Conservation (phyloP, 2,329 filamentous ascomycete species). For the Trichoderma semiorbis region DNA sequence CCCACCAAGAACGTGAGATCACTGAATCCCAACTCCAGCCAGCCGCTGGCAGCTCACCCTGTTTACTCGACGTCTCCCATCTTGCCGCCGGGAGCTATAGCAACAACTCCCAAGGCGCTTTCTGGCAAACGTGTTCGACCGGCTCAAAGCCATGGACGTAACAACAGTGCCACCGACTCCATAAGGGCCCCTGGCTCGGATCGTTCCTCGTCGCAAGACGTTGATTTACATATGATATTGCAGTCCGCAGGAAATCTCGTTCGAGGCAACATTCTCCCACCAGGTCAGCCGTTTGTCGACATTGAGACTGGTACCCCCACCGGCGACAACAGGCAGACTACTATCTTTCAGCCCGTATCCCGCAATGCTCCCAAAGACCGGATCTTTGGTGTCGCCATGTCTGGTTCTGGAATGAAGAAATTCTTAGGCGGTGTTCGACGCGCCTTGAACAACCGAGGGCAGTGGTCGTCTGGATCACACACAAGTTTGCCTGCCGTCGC, state of each 20-base stretch:
- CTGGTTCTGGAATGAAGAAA: constrained; percentile 75
- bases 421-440: constrained; percentile 83
- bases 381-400: constrained; percentile 57
- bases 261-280: constrained; percentile 78
- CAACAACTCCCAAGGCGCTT: constrained; percentile 56
- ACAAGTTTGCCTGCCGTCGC: constrained; percentile 47
- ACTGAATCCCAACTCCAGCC: constrained; percentile 37
- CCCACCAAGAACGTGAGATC: constrained; percentile 49
- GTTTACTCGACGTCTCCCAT: constrained; percentile 50
- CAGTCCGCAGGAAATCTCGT: constrained; percentile 81
- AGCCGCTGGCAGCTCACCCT: constrained; percentile 53
- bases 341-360: constrained; percentile 44
- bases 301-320: constrained; percentile 52
- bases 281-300: constrained; percentile 76
- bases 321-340: constrained; percentile 50
- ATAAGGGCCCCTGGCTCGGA: constrained; percentile 63
- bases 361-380: constrained; percentile 43
- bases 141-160: constrained; percentile 68
- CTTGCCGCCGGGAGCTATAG: constrained; percentile 48
- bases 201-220: constrained; percentile 49
- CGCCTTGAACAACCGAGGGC: constrained; percentile 64
- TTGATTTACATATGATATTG: constrained; percentile 58
- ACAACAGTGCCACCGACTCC: constrained; percentile 83
- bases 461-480: constrained; percentile 42
- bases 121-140: constrained; percentile 58